Evolutionary conservation across 768 basidiomycete genomes (phyloP).

Genomic region (Flagelloscypha sp.): DNA sequence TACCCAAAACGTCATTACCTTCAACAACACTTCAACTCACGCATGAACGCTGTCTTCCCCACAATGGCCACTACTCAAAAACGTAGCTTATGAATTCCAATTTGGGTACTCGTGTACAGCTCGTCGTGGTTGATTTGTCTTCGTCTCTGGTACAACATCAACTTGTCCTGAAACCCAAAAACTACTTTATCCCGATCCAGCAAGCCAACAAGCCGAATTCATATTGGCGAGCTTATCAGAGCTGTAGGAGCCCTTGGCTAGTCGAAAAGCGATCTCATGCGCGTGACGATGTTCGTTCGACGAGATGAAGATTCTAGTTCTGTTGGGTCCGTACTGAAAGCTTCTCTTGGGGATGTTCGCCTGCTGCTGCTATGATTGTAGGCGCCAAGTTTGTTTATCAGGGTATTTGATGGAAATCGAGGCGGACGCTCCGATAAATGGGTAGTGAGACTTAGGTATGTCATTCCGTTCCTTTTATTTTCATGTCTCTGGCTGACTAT

Average conservation of each 20-base stretch:
- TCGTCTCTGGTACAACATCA: slow-evolving; percentile 46
- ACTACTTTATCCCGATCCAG: slow-evolving; percentile 34
- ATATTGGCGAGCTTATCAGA: slow-evolving; percentile 34
- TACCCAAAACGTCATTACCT: no score
- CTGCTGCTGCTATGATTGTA: slow-evolving; percentile 47
- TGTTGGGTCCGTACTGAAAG: slow-evolving; percentile 30
- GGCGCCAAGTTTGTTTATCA: slow-evolving; percentile 36
- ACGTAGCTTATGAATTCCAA: slow-evolving; percentile 37
- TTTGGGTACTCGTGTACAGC: slow-evolving; percentile 48
- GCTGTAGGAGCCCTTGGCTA: slow-evolving; percentile 39
- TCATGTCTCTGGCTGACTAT: no score
- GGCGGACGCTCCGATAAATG: slow-evolving; percentile 44
- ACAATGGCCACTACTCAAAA: no score
- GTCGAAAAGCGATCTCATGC: slow-evolving; percentile 32
- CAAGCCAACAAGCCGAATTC: slow-evolving; percentile 34
- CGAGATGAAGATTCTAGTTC: slow-evolving; percentile 29
- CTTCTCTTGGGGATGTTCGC: slow-evolving; percentile 32
- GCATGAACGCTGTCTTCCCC: no score
- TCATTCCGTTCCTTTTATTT: no score
- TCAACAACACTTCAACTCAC: no score
- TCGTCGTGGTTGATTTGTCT: slow-evolving; percentile 43
- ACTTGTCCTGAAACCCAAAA: slow-evolving; percentile 31
- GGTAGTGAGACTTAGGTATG: no score
- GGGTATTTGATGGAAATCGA: slow-evolving; percentile 50
- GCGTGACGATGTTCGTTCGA: slow-evolving; percentile 43